Evolutionary conservation across 768 basidiomycete genomes (phyloP).

Genomic region (Hygrophorus russula): DNA sequence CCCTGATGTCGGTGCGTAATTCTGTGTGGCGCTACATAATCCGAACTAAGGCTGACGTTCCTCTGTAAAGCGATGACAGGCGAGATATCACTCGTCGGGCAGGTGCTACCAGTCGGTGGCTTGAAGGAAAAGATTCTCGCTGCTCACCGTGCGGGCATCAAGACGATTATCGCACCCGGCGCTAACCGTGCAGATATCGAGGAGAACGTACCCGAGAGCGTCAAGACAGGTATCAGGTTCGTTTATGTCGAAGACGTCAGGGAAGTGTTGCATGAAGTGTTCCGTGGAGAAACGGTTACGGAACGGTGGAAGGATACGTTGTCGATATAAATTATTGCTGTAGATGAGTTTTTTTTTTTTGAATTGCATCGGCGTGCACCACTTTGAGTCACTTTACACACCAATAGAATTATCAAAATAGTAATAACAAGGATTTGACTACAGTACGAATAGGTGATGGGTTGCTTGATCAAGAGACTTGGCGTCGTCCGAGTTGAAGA

Average conservation of each 20-base stretch:
- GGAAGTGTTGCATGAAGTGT: slow-evolving; percentile 85
- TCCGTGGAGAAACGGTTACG: slow-evolving; percentile 45
- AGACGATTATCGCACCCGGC: slow-evolving; percentile 76
- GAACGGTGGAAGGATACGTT: slow-evolving; percentile 64
- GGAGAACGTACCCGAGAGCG: slow-evolving; percentile 93
- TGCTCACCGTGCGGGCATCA: slow-evolving; percentile 94
- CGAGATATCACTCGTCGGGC: slow-evolving; percentile 92
- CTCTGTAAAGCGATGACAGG: slow-evolving; percentile 80
- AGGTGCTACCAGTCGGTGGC: slow-evolving; percentile 93
- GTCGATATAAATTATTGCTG: slow-evolving; percentile 4
- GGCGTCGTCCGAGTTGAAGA: too few relatives aligned
- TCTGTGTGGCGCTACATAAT: neutral
- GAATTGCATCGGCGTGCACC: too few relatives aligned
- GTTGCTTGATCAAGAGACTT: too few relatives aligned
- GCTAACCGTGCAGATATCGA: slow-evolving; percentile 93
- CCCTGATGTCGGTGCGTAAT: slow-evolving; percentile 74
- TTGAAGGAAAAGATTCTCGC: slow-evolving; percentile 95
- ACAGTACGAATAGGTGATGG: too few relatives aligned
- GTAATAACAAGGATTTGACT: too few relatives aligned
- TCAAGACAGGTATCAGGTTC: slow-evolving; percentile 90
- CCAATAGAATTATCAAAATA: too few relatives aligned
- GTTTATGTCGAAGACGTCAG: slow-evolving; percentile 92
- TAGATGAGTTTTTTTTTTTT: too few relatives aligned
- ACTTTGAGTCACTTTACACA: too few relatives aligned
- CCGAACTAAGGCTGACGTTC: neutral